These are phyloP conservation scores for Phlebopus sp. DNA, from an alignment of 1,284 basidiomycete genomes.

Conservation along the genomic window DNA sequence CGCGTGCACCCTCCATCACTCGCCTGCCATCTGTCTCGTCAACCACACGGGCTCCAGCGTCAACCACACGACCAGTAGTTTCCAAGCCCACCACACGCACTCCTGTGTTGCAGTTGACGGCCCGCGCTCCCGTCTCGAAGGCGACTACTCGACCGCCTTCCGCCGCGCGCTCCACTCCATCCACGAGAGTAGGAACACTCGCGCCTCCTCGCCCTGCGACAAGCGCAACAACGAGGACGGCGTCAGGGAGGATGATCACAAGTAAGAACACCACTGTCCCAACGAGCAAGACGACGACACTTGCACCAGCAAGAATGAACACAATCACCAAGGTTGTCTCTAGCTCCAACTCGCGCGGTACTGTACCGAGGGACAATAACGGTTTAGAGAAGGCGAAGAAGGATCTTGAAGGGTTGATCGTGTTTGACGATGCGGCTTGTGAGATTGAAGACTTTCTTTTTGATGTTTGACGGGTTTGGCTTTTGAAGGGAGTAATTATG, in stretches of 20 bases:
- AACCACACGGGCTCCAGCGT: slow-evolving; percentile 7
- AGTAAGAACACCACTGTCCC: background rate
- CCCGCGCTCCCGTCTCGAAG: slow-evolving; percentile 14
- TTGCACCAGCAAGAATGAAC: slow-evolving; percentile 19
- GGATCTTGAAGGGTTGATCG: slow-evolving; percentile 30
- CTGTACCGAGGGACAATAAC: slow-evolving; percentile 16
- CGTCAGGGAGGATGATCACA: slow-evolving; percentile 8
- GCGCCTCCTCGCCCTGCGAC: slow-evolving; percentile 13
- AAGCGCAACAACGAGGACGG: slow-evolving; percentile 10
- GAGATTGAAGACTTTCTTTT: slow-evolving; percentile 29
- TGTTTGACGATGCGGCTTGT: slow-evolving; percentile 28
- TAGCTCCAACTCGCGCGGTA: slow-evolving; percentile 23
- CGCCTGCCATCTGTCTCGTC: slow-evolving; percentile 10
- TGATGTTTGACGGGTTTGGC: slow-evolving; percentile 17
- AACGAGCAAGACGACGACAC: background rate
- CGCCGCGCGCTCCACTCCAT: slow-evolving; percentile 16
- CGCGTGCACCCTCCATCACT: slow-evolving; percentile 11
- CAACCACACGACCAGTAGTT: slow-evolving; percentile 4
- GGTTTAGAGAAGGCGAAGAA: slow-evolving; percentile 32
- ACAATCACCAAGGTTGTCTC: slow-evolving; percentile 29
- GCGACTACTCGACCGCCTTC: slow-evolving; percentile 20
- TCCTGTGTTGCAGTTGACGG: slow-evolving; percentile 24
- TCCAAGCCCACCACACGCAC: slow-evolving; percentile 24
- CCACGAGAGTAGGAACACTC: slow-evolving; percentile 1
- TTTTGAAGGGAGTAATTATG: background rate